phyloP scores from a whole-genome alignment of 2,329 filamentous ascomycete genomes.

The Fusarium siculi region DNA sequence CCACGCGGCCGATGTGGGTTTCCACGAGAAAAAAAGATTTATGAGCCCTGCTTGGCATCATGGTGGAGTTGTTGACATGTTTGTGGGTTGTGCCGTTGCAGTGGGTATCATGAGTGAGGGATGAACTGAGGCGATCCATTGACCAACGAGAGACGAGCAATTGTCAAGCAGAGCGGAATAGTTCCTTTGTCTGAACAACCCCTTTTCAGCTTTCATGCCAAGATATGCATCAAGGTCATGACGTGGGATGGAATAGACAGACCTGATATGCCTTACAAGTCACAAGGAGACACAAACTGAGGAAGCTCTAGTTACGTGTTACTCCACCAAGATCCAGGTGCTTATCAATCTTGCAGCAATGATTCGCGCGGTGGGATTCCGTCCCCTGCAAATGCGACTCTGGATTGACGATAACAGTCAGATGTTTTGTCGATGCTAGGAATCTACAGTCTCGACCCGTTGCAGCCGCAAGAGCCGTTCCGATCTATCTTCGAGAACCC shows the following conservation, averaged over 20 bases:
- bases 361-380: conserved; percentile 20
- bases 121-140: neutral
- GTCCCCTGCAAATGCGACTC: neutral
- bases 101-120: conserved; percentile 6
- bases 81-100: neutral
- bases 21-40: neutral
- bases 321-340: conserved; percentile 9
- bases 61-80: conserved; percentile 4
- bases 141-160: conserved; percentile 4
- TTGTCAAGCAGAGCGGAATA: conserved; percentile 7
- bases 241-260: neutral
- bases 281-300: neutral
- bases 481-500: conserved; percentile 36
- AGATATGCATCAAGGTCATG: neutral
- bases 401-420: neutral
- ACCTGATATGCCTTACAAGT: neutral
- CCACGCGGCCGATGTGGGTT: conserved; percentile 32
- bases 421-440: neutral
- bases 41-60: conserved; percentile 8
- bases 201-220: neutral
- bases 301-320: conserved; percentile 7
- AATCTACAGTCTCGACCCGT: conserved; percentile 12
- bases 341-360: conserved; percentile 34
- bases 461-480: conserved; percentile 31
- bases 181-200: neutral